Evolutionary conservation across 2,329 filamentous ascomycete species (phyloP).

Genomic region (Aspergillus pseudonomiae): DNA sequence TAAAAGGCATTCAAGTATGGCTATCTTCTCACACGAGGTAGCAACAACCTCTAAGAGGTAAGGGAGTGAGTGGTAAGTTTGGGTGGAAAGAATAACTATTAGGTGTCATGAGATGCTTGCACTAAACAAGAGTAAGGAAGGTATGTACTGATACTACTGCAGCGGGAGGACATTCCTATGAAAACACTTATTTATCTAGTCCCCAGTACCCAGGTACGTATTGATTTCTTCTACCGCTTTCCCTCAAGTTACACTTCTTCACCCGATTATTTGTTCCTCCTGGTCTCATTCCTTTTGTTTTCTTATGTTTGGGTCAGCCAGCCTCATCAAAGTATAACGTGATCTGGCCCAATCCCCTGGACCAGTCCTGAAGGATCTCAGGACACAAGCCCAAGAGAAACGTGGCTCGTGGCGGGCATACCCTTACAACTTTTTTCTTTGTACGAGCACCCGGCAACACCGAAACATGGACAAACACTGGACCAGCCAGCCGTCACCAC

Average conservation of each 20-base stretch:
- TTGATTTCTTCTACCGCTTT: not conserved
- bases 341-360: constrained; percentile 7
- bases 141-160: not conserved
- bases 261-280: not conserved
- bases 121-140: not conserved
- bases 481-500: constrained; percentile 1
- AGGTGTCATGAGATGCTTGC: not conserved
- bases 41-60: not conserved
- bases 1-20: not conserved
- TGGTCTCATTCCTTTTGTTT: not conserved
- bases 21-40: not conserved
- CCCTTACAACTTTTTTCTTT: not conserved
- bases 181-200: not conserved
- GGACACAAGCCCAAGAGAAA: constrained; percentile 6
- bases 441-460: constrained; percentile 3
- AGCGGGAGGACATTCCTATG: not conserved
- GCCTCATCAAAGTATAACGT: constrained; percentile 4
- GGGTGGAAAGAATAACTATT: not conserved
- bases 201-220: not conserved
- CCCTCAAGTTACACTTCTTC: not conserved
- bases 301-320: not conserved
- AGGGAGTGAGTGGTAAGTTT: not conserved
- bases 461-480: not conserved
- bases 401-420: constrained; percentile 11
- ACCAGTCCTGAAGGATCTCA: constrained; percentile 8